Evolutionary conservation across 106 monocot genomes (phyloP).

Genomic region (Ottelia alismoides): DNA sequence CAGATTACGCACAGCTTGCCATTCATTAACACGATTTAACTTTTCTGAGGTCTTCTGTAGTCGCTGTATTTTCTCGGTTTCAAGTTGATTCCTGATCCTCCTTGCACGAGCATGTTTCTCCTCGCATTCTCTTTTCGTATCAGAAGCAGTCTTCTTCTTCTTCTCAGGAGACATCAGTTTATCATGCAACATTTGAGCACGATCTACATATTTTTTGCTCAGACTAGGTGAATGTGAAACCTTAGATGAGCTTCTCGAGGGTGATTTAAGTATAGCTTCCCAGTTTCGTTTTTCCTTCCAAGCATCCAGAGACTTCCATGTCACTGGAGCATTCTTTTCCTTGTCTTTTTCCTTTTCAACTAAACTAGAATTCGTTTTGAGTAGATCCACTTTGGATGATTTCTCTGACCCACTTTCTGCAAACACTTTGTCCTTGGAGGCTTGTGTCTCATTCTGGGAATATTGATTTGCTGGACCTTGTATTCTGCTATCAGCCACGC

Average conservation of each 20-base stretch:
- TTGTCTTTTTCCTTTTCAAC: slow-evolving; percentile 45
- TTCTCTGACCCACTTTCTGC: slow-evolving; percentile 39
- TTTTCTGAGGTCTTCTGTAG: slow-evolving; percentile 90
- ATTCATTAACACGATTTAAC: slow-evolving; percentile 88
- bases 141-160: slow-evolving; percentile 74
- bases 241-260: slow-evolving; percentile 38
- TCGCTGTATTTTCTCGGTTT: slow-evolving; percentile 85
- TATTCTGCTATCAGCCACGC: too few relatives aligned
- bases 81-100: slow-evolving; percentile 82
- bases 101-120: slow-evolving; percentile 92
- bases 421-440: slow-evolving; percentile 26
- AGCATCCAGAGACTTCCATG: slow-evolving; percentile 90
- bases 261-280: slow-evolving; percentile 93
- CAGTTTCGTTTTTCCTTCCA: slow-evolving; percentile 98
- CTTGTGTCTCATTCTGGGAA: slow-evolving; percentile 46
- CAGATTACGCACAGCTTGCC: slow-evolving; percentile 87
- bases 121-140: slow-evolving; percentile 85
- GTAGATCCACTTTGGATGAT: slow-evolving; percentile 23
- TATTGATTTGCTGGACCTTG: too few relatives aligned
- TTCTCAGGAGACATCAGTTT: slow-evolving; percentile 97
- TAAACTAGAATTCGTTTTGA: slow-evolving; percentile 23
- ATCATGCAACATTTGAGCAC: slow-evolving; percentile 65
- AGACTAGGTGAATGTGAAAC: slow-evolving; percentile 57
- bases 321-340: slow-evolving; percentile 32
- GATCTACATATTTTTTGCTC: slow-evolving; percentile 63